A percentile compares a stretch with the other conserved stretches of the same genome.
Evolutionary conservation across 139 green algal genomes (phyloP).

Genomic region (Chlorella sp.): DNA sequence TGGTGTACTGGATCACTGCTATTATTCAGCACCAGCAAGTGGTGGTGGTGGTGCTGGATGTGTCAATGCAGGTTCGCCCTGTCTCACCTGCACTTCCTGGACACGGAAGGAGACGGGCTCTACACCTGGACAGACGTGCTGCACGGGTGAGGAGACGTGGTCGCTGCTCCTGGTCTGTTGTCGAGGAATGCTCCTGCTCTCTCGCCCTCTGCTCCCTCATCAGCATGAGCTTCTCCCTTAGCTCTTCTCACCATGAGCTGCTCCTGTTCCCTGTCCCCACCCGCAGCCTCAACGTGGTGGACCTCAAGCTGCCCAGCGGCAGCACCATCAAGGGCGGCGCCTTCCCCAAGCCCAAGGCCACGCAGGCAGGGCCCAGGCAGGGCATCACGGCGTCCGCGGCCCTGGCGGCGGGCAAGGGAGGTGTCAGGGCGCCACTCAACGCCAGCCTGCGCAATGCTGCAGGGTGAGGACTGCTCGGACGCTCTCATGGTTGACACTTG

Average conservation of each 20-base stretch:
- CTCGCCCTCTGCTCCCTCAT: too few relatives aligned
- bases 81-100: constrained; percentile 22
- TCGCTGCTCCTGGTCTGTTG: too few relatives aligned
- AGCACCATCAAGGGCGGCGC: neutral
- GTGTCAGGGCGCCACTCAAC: neutral
- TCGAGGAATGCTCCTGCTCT: too few relatives aligned
- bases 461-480: neutral
- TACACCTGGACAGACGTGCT: constrained; percentile 21
- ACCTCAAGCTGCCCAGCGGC: constrained; percentile 16
- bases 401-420: too few relatives aligned
- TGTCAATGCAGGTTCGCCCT: constrained; percentile 16
- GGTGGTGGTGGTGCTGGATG: too few relatives aligned
- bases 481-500: neutral
- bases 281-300: constrained; percentile 24
- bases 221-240: too few relatives aligned
- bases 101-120: constrained; percentile 26
- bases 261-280: too few relatives aligned
- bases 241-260: too few relatives aligned
- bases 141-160: too few relatives aligned
- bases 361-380: neutral
- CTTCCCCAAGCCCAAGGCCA: constrained; percentile 1
- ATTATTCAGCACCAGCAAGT: too few relatives aligned
- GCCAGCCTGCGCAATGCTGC: neutral
- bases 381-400: neutral
- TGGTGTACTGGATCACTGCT: too few relatives aligned